Conservation (phyloP, 768 basidiomycete species). For the Panaeolus papilionaceus region DNA sequence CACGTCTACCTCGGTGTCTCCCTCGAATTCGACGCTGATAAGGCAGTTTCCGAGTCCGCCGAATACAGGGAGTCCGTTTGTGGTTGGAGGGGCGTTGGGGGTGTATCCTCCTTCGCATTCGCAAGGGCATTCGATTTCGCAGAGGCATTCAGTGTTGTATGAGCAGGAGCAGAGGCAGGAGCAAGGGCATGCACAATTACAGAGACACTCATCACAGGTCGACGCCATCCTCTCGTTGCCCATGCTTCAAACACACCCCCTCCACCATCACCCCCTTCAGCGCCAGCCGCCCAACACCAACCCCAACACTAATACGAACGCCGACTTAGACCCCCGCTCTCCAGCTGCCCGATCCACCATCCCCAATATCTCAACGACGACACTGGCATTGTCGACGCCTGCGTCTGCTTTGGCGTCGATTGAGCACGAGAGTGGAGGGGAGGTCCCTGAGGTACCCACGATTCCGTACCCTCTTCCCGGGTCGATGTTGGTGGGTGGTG, state of each 20-base stretch:
- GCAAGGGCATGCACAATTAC: background rate
- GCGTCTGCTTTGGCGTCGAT: background rate
- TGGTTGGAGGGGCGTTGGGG: background rate
- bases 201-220: background rate
- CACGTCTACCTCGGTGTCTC: background rate
- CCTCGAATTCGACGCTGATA: background rate
- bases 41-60: slow-evolving; percentile 2
- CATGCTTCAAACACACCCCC: background rate
- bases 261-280: no score
- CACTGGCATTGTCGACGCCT: background rate
- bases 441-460: no score
- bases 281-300: background rate
- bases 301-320: background rate
- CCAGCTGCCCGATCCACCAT: background rate
- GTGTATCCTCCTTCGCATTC: no score
- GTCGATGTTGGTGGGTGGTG: no score
- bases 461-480: no score
- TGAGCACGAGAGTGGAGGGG: no score
- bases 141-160: background rate
- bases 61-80: background rate
- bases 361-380: background rate
- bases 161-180: no score
- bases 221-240: background rate
- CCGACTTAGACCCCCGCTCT: background rate
- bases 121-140: no score